phyloP scores from a whole-genome alignment of 1,284 basidiomycete genomes.

The Xerocomus minutiporus region DNA sequence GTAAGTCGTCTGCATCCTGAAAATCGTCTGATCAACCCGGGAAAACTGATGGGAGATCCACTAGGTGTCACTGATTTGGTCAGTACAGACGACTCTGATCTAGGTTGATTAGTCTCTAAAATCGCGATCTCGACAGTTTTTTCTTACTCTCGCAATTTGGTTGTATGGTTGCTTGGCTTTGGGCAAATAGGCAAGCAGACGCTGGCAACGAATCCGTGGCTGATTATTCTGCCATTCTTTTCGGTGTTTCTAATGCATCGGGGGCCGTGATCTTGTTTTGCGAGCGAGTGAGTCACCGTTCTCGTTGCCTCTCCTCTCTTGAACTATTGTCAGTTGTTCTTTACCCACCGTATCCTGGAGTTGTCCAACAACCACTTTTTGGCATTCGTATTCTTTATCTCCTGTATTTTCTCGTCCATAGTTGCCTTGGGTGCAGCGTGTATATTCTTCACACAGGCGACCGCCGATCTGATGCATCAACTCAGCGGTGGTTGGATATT shows the following conservation, averaged over 20 bases:
- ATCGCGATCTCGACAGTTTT: conserved; percentile 6
- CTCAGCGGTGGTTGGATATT: conserved; percentile 18
- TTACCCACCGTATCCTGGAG: conserved; percentile 17
- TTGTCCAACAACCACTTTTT: conserved; percentile 17
- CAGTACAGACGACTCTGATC: conserved; percentile 2
- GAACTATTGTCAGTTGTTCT: conserved; percentile 17
- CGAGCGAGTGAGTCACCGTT: conserved; percentile 12
- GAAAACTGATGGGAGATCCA: conserved; percentile 4
- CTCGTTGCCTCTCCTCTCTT: not conserved
- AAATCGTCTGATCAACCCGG: not conserved
- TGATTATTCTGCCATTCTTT: conserved; percentile 10
- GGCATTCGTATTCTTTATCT: conserved; percentile 11
- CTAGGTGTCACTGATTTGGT: conserved; percentile 23
- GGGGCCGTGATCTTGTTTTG: conserved; percentile 18
- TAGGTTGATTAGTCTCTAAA: conserved; percentile 5
- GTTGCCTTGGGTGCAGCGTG: conserved; percentile 19
- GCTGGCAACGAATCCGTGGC: conserved; percentile 5
- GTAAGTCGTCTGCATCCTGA: conserved; percentile 10
- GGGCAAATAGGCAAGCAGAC: conserved; percentile 9
- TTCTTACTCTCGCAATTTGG: conserved; percentile 18
- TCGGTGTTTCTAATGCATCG: conserved; percentile 19
- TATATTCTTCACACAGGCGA: conserved; percentile 15
- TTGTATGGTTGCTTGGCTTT: conserved; percentile 20
- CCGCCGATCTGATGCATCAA: conserved; percentile 8
- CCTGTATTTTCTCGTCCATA: conserved; percentile 23